These are phyloP conservation scores for Claviceps capensis DNA, from an alignment of 2,329 filamentous ascomycete genomes.

Conservation along the genomic window DNA sequence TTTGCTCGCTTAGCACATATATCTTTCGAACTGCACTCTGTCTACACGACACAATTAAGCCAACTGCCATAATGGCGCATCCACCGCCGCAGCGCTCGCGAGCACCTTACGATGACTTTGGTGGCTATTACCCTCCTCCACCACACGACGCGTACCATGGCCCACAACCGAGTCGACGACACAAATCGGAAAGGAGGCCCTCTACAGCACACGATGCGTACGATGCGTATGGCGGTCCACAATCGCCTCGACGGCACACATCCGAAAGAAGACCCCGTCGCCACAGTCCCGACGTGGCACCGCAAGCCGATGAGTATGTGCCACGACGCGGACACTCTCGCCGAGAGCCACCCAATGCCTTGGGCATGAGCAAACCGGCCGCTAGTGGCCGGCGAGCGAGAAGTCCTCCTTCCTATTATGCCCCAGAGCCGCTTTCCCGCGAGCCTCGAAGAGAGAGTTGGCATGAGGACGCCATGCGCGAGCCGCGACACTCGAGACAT, in stretches of 20 bases:
- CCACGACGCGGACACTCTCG: constrained; percentile 6
- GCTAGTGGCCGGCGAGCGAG: constrained; percentile 3
- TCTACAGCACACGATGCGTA: too few relatives aligned
- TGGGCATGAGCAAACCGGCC: background rate
- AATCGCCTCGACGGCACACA: constrained; percentile 12
- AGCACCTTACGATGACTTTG: constrained; percentile 13
- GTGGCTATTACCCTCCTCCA: constrained; percentile 10
- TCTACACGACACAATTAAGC: background rate
- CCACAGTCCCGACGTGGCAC: constrained; percentile 6
- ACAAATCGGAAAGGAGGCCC: constrained; percentile 12
- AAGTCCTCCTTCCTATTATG: constrained; percentile 7
- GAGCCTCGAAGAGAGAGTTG: background rate
- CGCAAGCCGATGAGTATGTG: constrained; percentile 5
- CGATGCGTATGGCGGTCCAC: constrained; percentile 1
- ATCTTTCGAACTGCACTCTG: background rate
- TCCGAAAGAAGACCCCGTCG: constrained; percentile 11
- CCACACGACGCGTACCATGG: background rate
- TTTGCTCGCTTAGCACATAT: background rate
- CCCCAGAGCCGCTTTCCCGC: constrained; percentile 4
- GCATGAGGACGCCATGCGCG: background rate
- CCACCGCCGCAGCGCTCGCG: constrained; percentile 13
- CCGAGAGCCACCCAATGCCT: constrained; percentile 4
- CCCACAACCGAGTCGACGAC: constrained; percentile 10
- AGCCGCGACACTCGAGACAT: background rate
- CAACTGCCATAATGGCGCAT: constrained; percentile 4